Base-by-base conservation (phyloP, 176 grass and related monocot genomes). In the Echinochloa phyllopogon region DNA sequence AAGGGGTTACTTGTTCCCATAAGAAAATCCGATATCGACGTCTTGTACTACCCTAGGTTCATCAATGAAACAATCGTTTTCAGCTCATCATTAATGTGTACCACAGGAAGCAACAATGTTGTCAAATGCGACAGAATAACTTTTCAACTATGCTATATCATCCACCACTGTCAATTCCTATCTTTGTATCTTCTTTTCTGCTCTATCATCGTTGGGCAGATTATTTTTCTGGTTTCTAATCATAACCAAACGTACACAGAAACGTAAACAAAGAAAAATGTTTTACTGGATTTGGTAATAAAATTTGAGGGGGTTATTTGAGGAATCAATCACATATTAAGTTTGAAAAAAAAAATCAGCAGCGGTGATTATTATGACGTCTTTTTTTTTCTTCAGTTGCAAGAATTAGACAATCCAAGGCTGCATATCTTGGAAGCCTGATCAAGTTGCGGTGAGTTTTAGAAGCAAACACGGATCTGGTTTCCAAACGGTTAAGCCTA, bases 81-180 rank as follows among this genome's bases (percentile, higher is more conserved):
- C 89, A 62, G 21, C 69, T 81, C 42, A 83, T 84, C 84, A 87
- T 79, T 87, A 83, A 75, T 80, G 89, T 58, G 74, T 60, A 62
- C 51, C 74, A 27, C 13, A 84, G 51, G 89, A 90, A 83, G 89
- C 89, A 90, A 90, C 89, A 39, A 14, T 14, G 5, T 62, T 79
- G 37, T 6, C 8, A 90, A 86, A 65, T 70, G 44, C 71, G 40
- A 52, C 50, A 49, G 12, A 85, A 76, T 2, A 33, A 40, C 51
- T 80, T 81, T 63, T n/a, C 50, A 60, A 10, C 44, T 85, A 67
- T 62, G 16, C 27, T 79, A 69, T 61, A 48, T 72, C 38, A 72
- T 77, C 56, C 14, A 39, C 7, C 23, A 74, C 51, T 79, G 37
- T 17, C 77, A 60, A n/a, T 87, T 87, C 4, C 41, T 77, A 43